Percentiles rank a stretch among this genome's conserved stretches.
phyloP scores from a whole-genome alignment of 2,329 filamentous ascomycete species.

The Sporothrix pallida region DNA sequence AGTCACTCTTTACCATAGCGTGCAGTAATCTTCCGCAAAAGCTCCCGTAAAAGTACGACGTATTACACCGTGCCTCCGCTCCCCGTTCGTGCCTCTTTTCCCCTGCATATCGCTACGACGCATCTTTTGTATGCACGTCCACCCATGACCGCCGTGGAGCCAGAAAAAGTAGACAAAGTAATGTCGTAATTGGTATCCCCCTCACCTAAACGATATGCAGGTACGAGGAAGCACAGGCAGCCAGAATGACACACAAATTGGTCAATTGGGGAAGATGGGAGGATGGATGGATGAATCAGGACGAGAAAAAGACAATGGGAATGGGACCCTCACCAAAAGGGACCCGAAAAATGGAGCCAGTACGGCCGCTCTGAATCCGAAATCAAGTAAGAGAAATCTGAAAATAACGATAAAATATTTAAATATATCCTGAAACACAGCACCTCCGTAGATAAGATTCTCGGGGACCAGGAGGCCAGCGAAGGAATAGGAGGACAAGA shows the following conservation, averaged over 20 bases:
- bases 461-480: background rate
- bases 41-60: too few species aligned
- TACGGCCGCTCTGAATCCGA: background rate
- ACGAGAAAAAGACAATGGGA: background rate
- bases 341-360: background rate
- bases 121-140: background rate
- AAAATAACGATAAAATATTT: background rate
- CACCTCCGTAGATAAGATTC: constrained; percentile 27
- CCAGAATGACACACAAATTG: background rate
- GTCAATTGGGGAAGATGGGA: background rate
- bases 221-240: constrained; percentile 25
- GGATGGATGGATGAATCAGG: background rate
- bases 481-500: too few species aligned
- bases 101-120: constrained; percentile 14
- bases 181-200: constrained; percentile 1
- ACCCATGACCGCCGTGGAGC: too few species aligned
- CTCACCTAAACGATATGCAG: constrained; percentile 26
- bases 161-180: background rate
- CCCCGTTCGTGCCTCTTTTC: background rate
- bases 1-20: background rate
- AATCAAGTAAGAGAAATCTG: too few species aligned
- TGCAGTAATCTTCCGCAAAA: background rate
- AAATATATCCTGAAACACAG: constrained; percentile 30
- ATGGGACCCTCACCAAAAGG: background rate
- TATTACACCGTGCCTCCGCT: background rate